Base-by-base conservation (phyloP, 2,329 filamentous ascomycete genomes). In the Epichloe sylvatica region DNA sequence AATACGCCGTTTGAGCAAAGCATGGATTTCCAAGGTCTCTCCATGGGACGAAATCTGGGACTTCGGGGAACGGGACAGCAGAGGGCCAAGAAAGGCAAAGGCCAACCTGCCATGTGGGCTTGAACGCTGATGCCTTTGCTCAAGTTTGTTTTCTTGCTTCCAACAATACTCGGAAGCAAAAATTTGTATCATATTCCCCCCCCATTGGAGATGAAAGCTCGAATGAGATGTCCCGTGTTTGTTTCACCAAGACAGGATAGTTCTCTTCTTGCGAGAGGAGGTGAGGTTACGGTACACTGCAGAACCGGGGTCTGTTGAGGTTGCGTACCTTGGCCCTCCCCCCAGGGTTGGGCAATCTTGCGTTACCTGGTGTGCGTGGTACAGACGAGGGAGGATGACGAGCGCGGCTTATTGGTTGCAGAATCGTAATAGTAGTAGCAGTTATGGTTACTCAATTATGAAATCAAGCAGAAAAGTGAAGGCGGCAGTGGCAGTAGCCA, bases 1-100 rank as follows among this genome's bases (percentile, higher is more conserved):
- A 53, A 55, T 1, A 38, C 53, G 5, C 45, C 51, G 5, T 60
- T 60, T 1, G 67, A 68, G n/a, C 57, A 59, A 25, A 49, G 51
- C 9, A 53, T 62, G 40, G 65, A 67, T 13, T 45, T 61, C 6
- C 56, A 59, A 41, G 55, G 56, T 3, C 39, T 58, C 2, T 53
- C 55, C 1, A 42, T 54, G 46, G 49, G 53, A 15, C 53, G 52
- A 44, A 46, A 35, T 4, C 39, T 51, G 12, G 21, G 49, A 5
- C 43, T 48, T 30, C 47, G 49, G 8, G 50, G 48, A 9, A 35
- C 30, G 7, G 49, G 45, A 33, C 45, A 50, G 42, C 51, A 49
- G 39, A 49, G 49, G n/a, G 13, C 21, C 15, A 52, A 46, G 15
- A 52, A 46, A n/a, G 46, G 46, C 13, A 49, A 44, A 34, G 19